phyloP scores from a whole-genome alignment of 2,329 filamentous ascomycete species.

The Camillea tinctor region DNA sequence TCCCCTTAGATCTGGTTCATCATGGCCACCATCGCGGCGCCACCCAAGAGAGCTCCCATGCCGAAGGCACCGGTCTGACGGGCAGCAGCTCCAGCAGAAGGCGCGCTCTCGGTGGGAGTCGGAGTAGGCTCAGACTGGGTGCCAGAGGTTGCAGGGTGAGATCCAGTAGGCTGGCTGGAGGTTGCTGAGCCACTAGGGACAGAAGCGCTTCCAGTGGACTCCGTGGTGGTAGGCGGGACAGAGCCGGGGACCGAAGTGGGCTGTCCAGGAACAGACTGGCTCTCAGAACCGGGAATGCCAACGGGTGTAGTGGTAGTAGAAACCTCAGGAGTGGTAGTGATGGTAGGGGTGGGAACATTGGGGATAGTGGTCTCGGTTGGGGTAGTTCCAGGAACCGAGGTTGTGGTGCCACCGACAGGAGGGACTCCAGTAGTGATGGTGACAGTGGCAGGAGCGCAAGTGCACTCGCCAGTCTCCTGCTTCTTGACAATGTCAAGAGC shows the following conservation, averaged over 20 bases:
- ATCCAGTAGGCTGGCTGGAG: constrained; percentile 1
- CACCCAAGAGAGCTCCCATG: constrained; percentile 19
- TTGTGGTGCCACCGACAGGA: constrained; percentile 13
- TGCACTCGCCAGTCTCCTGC: constrained; percentile 17
- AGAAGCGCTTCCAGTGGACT: constrained; percentile 4
- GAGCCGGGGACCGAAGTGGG: constrained; percentile 2
- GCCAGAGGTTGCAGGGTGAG: constrained; percentile 3
- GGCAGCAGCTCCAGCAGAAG: constrained; percentile 8
- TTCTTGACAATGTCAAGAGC: constrained; percentile 16
- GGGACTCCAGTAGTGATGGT: constrained; percentile 20
- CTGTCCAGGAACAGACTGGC: constrained; percentile 10
- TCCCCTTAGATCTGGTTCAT: constrained; percentile 15
- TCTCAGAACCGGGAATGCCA: background rate
- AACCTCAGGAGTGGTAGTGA: background rate
- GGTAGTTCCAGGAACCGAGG: constrained; percentile 3
- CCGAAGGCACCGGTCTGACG: constrained; percentile 10
- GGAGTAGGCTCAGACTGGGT: constrained; percentile 2
- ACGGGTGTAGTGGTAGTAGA: background rate
- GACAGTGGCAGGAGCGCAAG: constrained; percentile 20
- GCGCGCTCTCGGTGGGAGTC: background rate
- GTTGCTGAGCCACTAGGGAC: background rate
- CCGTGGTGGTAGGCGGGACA: constrained; percentile 1
- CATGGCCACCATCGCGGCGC: constrained; percentile 16
- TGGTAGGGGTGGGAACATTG: background rate
- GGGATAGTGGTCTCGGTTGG: constrained; percentile 5